Evolutionary conservation across 1,284 basidiomycete species (phyloP), one percentile per base, ranked within the genome.

Genomic region (Boletellus dicymbophilus): DNA sequence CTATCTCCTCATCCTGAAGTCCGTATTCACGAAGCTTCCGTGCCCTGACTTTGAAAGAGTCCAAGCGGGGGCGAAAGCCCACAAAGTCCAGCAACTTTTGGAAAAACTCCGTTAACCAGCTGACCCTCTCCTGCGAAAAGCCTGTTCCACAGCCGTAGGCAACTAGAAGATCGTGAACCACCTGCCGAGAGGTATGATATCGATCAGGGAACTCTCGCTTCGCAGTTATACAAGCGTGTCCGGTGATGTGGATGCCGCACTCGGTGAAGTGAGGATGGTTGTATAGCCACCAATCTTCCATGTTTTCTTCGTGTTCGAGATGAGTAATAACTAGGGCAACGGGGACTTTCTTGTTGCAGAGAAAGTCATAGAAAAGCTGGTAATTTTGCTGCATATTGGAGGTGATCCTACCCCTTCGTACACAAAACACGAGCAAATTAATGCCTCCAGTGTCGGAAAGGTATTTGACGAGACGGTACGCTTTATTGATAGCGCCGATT

Each of bases 401-500:
- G 8, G 60, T 65, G 56, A 75, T 69, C 51, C 72, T 63, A 12
- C 67, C 54, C 28, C 54, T 63, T 21, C 65, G 63, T 38, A 75
- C 58, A 49, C 67, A 70, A 42, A 70, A 73, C 20, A 74, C 58
- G 41, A 74, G 57, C 42, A 74, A 58, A 52, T 55, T 62, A 27
- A 74, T 54, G 6, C 69, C 70, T 6, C 58, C 66, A 2, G 58
- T 58, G 18, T 64, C 52, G 2, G 61, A 51, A 30, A 74, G 55
- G 46, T 31, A 46, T 39, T 23, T 49, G 25, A 65, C 43, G 23
- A 65, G 63, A 42, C 54, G 42, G 33, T 69, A 66, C 3, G 63
- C 63, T 53, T 69, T 67, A 53, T 54, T 58, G 54, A 65, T 65
- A 16, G 65, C 63, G 28, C 59, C 53, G 38, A 66, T 53, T 23